phyloP scores from a whole-genome alignment of 805 yeast genomes.

The Kazachstania taianensis region DNA sequence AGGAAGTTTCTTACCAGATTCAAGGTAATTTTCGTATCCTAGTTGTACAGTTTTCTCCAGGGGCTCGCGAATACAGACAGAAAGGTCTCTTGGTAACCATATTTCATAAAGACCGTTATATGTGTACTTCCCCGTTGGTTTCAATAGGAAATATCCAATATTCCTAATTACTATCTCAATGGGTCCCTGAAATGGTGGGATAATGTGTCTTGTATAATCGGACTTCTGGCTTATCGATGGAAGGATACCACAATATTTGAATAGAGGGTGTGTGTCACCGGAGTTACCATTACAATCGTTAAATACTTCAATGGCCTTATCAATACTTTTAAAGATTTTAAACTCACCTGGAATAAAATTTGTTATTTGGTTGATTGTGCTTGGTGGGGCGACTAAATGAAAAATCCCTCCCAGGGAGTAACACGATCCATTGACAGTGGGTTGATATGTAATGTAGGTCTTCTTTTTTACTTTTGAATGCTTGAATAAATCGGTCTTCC shows the following conservation, averaged over 20 bases:
- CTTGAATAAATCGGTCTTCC: conserved; percentile 27
- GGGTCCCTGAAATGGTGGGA: conserved; percentile 65
- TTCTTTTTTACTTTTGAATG: conserved; percentile 23
- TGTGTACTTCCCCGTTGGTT: conserved; percentile 43
- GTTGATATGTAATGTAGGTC: conserved; percentile 31
- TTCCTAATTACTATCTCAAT: conserved; percentile 57
- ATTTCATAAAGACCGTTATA: conserved; percentile 34
- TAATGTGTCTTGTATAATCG: conserved; percentile 35
- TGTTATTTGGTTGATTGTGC: conserved; percentile 39
- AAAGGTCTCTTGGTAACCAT: conserved; percentile 47
- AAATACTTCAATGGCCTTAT: conserved; percentile 28
- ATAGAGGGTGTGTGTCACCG: conserved; percentile 21
- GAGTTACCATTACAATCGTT: conserved; percentile 11
- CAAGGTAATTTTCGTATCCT: conserved; percentile 29
- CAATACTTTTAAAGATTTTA: conserved; percentile 26
- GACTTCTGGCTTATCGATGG: conserved; percentile 10
- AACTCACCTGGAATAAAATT: conserved; percentile 36
- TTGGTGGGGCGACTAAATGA: conserved; percentile 44
- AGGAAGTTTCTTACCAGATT: conserved; percentile 23
- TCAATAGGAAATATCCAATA: conserved; percentile 51
- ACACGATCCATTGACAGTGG: conserved; percentile 31
- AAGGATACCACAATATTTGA: conserved; percentile 24
- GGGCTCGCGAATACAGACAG: conserved; percentile 46
- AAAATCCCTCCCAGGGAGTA: conserved; percentile 53
- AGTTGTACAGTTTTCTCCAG: conserved; percentile 24